Conservation (phyloP, 2,329 filamentous ascomycete species). For the Calonectria pseudoturangicola region DNA sequence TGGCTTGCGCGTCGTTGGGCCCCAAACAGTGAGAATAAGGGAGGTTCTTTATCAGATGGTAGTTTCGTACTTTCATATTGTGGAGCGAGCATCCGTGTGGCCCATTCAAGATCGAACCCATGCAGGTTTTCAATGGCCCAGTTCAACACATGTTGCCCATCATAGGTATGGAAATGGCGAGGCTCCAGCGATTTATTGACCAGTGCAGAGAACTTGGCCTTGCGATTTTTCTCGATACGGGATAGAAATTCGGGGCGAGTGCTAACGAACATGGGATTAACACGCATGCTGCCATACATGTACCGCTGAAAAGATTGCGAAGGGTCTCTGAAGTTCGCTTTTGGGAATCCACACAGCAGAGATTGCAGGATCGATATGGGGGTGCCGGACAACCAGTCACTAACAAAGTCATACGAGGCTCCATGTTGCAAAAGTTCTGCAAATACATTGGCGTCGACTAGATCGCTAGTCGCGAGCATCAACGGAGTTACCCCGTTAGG, state of each 20-base stretch:
- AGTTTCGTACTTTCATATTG: not conserved
- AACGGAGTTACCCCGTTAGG: constrained; percentile 10
- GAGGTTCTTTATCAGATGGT: not conserved
- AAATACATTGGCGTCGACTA: not conserved
- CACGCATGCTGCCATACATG: constrained; percentile 7
- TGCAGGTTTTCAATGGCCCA: constrained; percentile 26
- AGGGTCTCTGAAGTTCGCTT: not conserved
- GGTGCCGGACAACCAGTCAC: not conserved
- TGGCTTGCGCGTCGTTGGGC: not conserved
- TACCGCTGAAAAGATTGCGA: not conserved
- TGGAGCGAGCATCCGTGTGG: constrained; percentile 15
- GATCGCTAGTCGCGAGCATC: constrained; percentile 25
- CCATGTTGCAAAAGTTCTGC: constrained; percentile 1
- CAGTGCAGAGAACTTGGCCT: constrained; percentile 19
- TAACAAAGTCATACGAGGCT: constrained; percentile 1
- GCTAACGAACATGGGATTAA: not conserved
- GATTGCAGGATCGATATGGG: constrained; percentile 15
- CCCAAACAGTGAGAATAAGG: constrained; percentile 23
- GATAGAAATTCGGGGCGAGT: not conserved
- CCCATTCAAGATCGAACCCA: constrained; percentile 12
- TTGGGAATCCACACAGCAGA: constrained; percentile 15
- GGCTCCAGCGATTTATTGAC: not conserved
- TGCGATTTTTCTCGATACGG: constrained; percentile 6
- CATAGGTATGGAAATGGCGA: constrained; percentile 4
- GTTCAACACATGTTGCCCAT: constrained; percentile 7